Evolutionary conservation across 2,329 filamentous ascomycete species (phyloP).

Genomic region (Pyricularia pennisetigena): DNA sequence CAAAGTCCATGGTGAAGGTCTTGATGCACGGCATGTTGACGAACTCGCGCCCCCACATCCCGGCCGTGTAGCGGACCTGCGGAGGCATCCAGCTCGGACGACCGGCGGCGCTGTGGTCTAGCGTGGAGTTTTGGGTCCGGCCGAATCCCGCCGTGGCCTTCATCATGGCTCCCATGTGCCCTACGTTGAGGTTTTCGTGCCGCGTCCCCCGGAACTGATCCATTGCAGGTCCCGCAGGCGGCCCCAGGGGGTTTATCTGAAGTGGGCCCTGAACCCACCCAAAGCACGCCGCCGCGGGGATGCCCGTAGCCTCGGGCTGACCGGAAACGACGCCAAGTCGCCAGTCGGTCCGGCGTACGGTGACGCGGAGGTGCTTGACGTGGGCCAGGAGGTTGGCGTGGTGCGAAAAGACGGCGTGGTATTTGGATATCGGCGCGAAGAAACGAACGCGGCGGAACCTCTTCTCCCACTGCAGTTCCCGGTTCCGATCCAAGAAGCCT

Average conservation of each 20-base stretch:
- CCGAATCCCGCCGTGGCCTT: not conserved
- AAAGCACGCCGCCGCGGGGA: not conserved
- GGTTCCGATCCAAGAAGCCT: not conserved
- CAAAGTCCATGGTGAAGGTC: constrained; percentile 6
- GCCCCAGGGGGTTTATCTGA: not conserved
- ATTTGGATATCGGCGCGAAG: not conserved
- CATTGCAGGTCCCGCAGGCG: not conserved
- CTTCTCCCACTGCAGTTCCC: not conserved
- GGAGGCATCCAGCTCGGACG: constrained; percentile 1
- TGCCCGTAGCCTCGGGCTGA: not conserved
- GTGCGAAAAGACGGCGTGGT: not conserved
- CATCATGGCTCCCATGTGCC: not conserved
- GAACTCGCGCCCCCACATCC: not conserved
- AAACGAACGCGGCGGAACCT: not conserved
- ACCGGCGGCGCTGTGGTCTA: not conserved
- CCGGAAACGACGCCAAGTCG: too few species aligned
- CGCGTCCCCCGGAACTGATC: not conserved
- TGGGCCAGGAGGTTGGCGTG: not conserved
- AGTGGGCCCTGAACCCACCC: not conserved
- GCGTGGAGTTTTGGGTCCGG: not conserved
- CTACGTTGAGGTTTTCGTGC: not conserved
- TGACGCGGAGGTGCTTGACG: not conserved
- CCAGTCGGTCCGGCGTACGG: not conserved
- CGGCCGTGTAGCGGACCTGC: not conserved
- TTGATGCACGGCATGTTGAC: constrained; percentile 2